Conservation (phyloP, 2,329 filamentous ascomycete genomes). For the Aspergillus sclerotialis region DNA sequence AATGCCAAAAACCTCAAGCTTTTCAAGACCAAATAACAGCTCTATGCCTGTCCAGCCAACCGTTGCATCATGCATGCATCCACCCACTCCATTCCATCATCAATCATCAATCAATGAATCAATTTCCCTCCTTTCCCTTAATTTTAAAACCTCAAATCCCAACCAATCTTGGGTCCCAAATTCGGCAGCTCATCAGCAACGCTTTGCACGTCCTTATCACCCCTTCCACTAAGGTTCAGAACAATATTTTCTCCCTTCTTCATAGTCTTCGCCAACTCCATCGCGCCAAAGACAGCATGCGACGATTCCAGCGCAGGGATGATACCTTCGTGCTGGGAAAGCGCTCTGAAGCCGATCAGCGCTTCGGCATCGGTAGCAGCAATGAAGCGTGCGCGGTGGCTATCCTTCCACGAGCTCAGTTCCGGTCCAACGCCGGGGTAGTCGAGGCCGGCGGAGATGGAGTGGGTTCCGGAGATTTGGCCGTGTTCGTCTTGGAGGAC, state of each 20-base stretch:
- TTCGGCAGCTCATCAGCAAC: conserved; percentile 90
- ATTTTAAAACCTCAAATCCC: conserved; percentile 53
- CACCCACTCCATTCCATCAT: background rate
- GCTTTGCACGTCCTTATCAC: conserved; percentile 98
- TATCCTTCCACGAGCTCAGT: conserved; percentile 88
- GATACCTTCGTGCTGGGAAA: conserved; percentile 87
- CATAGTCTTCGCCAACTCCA: conserved; percentile 91
- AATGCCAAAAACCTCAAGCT: background rate
- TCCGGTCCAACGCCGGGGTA: conserved; percentile 97
- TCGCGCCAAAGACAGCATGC: conserved; percentile 82
- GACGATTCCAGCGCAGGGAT: conserved; percentile 92
- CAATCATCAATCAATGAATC: background rate
- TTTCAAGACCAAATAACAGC: too few relatives aligned
- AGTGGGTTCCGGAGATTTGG: conserved; percentile 92
- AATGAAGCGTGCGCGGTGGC: conserved; percentile 74
- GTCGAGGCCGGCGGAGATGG: conserved; percentile 90
- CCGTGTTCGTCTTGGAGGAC: conserved; percentile 88
- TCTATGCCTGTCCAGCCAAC: background rate
- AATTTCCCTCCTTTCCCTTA: background rate
- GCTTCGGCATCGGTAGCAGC: conserved; percentile 89
- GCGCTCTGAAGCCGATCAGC: conserved; percentile 75
- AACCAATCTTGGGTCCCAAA: conserved; percentile 79
- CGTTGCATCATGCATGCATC: background rate
- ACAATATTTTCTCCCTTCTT: conserved; percentile 81
- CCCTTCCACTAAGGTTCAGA: conserved; percentile 85